phyloP scores from a whole-genome alignment of 345 rosid species.

The Eucalyptus brandiana region DNA sequence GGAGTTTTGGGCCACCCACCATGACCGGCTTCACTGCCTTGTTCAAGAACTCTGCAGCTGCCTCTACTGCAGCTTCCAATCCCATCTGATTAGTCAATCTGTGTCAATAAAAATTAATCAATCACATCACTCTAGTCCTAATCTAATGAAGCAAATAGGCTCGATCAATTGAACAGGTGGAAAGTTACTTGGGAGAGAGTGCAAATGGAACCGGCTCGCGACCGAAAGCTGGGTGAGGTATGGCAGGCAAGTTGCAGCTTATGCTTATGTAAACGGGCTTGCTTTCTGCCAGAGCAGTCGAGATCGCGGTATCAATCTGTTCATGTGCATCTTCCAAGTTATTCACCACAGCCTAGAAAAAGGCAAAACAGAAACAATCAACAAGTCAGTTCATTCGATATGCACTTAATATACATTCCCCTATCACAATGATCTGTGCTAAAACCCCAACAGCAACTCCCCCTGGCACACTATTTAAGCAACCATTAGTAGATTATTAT shows the following conservation, averaged over 20 bases:
- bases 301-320: slow-evolving; percentile 58
- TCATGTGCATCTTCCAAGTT: slow-evolving; percentile 83
- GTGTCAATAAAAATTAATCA: neutral
- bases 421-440: neutral
- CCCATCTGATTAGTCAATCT: slow-evolving; percentile 57
- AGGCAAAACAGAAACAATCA: neutral
- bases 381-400: neutral
- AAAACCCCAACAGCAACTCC: neutral
- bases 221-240: slow-evolving; percentile 61
- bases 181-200: slow-evolving; percentile 37
- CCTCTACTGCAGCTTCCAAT: slow-evolving; percentile 63
- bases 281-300: slow-evolving; percentile 66
- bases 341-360: slow-evolving; percentile 61
- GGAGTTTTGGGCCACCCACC: slow-evolving; percentile 65
- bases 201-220: slow-evolving; percentile 54
- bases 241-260: slow-evolving; percentile 53
- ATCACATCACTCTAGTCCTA: neutral
- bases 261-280: slow-evolving; percentile 75
- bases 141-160: neutral
- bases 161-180: neutral
- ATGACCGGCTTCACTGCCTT: slow-evolving; percentile 69
- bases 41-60: slow-evolving; percentile 61
- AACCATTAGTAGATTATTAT: neutral
- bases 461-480: neutral
- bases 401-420: neutral